These are phyloP conservation scores for Rhododendron molle DNA, from an alignment of 148 eudicot genomes.

Conservation along the genomic window DNA sequence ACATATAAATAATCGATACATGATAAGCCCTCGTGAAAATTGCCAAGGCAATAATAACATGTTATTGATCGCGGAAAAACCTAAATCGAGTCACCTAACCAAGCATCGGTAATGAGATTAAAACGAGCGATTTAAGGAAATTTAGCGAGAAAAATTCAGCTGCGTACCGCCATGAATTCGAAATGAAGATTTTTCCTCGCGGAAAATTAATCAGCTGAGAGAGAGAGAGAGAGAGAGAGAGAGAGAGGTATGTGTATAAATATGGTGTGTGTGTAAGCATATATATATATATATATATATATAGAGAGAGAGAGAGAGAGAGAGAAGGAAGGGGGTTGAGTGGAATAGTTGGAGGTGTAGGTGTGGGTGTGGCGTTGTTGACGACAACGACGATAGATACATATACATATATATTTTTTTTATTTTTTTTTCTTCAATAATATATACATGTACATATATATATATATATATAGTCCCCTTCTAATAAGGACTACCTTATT, in stretches of 20 bases:
- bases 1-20: neutral
- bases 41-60: neutral
- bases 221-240: slow-evolving; percentile 13
- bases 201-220: neutral
- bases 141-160: neutral
- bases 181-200: neutral
- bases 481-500: too few relatives aligned
- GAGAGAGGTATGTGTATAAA: neutral
- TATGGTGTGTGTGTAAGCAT: too few relatives aligned
- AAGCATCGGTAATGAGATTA: neutral
- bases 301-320: slow-evolving; percentile 8
- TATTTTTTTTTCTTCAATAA: too few relatives aligned
- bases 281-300: neutral
- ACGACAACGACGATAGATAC: neutral
- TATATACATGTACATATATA: too few relatives aligned
- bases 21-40: neutral
- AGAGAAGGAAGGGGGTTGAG: neutral
- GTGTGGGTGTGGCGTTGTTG: neutral
- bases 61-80: neutral
- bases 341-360: neutral
- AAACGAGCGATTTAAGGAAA: neutral
- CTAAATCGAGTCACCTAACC: neutral
- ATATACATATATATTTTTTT: too few relatives aligned
- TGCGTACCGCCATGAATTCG: slow-evolving; percentile 32
- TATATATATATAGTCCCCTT: too few relatives aligned